phyloP scores from a whole-genome alignment of 2,329 filamentous ascomycete genomes.

The Aspergillus tubingensis region DNA sequence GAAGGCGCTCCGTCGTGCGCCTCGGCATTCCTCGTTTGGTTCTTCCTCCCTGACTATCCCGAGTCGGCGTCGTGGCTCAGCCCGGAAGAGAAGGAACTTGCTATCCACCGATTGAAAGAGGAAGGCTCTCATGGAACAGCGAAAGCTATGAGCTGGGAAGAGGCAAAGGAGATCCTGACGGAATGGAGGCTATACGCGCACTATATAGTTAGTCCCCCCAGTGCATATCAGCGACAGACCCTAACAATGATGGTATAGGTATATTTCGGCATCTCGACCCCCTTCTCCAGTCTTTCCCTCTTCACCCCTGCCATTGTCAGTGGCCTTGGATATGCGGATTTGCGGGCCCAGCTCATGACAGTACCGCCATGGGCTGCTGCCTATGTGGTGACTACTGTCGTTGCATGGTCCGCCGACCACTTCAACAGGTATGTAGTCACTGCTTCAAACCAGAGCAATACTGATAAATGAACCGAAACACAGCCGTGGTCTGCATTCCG shows the following conservation, averaged over 20 bases:
- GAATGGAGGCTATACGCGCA: slow-evolving; percentile 57
- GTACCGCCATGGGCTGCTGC: slow-evolving; percentile 66
- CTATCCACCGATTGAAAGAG: slow-evolving; percentile 41
- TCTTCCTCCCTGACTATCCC: slow-evolving; percentile 53
- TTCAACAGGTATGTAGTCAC: slow-evolving; percentile 37
- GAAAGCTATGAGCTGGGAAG: slow-evolving; percentile 49
- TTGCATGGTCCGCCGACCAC: slow-evolving; percentile 64
- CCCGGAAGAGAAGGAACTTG: slow-evolving; percentile 47
- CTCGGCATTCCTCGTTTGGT: slow-evolving; percentile 46
- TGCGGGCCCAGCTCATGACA: slow-evolving; percentile 66
- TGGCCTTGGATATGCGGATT: slow-evolving; percentile 56
- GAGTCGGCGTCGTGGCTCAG: slow-evolving; percentile 51
- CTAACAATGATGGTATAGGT: slow-evolving; percentile 34
- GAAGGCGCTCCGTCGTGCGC: slow-evolving; percentile 44
- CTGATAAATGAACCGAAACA: slow-evolving; percentile 21
- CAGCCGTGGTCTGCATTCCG: slow-evolving; percentile 54
- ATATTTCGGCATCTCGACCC: slow-evolving; percentile 55
- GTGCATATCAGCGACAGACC: not conserved
- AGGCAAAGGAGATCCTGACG: slow-evolving; percentile 50
- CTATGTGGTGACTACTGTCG: slow-evolving; percentile 54
- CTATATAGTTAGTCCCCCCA: slow-evolving; percentile 38
- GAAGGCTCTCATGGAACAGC: slow-evolving; percentile 44
- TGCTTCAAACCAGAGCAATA: not conserved
- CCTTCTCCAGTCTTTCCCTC: slow-evolving; percentile 61
- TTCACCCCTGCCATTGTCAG: slow-evolving; percentile 67